phyloP scores from a whole-genome alignment of 345 rosid genomes.

The Adansonia digitata region DNA sequence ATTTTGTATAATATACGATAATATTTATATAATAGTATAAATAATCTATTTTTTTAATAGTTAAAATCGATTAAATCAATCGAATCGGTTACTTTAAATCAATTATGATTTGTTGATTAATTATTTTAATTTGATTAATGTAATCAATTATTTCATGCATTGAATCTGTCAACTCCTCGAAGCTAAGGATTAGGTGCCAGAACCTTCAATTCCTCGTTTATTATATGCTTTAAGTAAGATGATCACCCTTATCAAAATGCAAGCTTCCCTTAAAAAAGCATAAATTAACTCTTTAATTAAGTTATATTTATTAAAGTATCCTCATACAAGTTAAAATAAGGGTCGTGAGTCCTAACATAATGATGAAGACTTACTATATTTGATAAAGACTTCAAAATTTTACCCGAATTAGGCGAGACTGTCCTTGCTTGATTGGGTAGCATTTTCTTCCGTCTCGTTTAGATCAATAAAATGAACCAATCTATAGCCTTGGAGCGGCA shows the following conservation, averaged over 20 bases:
- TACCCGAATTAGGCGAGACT: constrained; percentile 19
- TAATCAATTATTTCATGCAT: no score
- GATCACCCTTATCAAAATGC: background rate
- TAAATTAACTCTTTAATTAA: background rate
- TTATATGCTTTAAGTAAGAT: background rate
- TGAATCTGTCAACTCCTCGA: constrained; percentile 7
- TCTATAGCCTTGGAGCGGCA: background rate
- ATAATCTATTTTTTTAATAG: no score
- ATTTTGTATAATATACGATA: no score
- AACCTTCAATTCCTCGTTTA: background rate
- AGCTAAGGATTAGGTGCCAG: background rate
- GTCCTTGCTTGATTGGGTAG: constrained; percentile 1
- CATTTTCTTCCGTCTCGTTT: constrained; percentile 27
- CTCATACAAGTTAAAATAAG: background rate
- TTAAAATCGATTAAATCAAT: no score
- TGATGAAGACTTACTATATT: constrained; percentile 1
- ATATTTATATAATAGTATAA: no score
- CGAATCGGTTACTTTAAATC: no score
- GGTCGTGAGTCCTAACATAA: background rate
- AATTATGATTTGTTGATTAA: no score
- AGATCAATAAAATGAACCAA: constrained; percentile 18
- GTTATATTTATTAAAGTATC: background rate
- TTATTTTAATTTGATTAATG: no score
- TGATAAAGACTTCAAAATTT: constrained; percentile 17
- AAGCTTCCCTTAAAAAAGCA: background rate